Evolutionary conservation across 192 early-diverging fungal species (phyloP).

Genomic region (Dimargaris cristalligena): DNA sequence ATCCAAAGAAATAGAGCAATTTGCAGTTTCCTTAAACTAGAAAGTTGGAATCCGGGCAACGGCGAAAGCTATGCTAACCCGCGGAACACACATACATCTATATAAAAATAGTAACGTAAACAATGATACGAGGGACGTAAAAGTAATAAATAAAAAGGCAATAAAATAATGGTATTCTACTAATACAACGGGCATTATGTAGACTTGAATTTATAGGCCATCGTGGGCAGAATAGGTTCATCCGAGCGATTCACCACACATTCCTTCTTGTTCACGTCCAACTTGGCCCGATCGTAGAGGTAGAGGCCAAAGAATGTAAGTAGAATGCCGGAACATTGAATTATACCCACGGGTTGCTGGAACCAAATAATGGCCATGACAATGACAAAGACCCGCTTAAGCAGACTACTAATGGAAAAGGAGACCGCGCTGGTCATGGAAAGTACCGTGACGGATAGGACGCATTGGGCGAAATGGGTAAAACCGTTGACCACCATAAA

Average conservation of each 20-base stretch:
- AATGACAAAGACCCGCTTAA: conserved; percentile 87
- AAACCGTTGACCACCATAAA: conserved; percentile 55
- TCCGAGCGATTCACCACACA: conserved; percentile 6
- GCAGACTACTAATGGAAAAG: conserved; percentile 67
- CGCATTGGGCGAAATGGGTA: conserved; percentile 64
- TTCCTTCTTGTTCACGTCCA: conserved; percentile 29
- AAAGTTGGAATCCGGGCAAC: no score
- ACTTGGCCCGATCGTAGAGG: conserved; percentile 70
- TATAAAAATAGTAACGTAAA: no score
- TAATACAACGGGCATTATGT: no score
- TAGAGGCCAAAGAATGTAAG: conserved; percentile 71
- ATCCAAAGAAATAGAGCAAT: no score
- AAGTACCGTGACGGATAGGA: conserved; percentile 65
- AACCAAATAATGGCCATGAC: conserved; percentile 67
- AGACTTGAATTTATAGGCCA: conserved; percentile 9
- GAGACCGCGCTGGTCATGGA: conserved; percentile 66
- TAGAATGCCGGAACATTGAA: conserved; percentile 57
- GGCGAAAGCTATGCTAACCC: no score
- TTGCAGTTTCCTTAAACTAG: no score
- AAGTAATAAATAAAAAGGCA: no score
- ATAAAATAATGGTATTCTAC: no score
- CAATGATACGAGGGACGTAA: no score
- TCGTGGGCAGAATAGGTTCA: conserved; percentile 9
- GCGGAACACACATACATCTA: no score
- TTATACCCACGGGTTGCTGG: conserved; percentile 43